phyloP scores from a whole-genome alignment of 2,329 filamentous ascomycete genomes.

The Pseudocercospora fijiensis region DNA sequence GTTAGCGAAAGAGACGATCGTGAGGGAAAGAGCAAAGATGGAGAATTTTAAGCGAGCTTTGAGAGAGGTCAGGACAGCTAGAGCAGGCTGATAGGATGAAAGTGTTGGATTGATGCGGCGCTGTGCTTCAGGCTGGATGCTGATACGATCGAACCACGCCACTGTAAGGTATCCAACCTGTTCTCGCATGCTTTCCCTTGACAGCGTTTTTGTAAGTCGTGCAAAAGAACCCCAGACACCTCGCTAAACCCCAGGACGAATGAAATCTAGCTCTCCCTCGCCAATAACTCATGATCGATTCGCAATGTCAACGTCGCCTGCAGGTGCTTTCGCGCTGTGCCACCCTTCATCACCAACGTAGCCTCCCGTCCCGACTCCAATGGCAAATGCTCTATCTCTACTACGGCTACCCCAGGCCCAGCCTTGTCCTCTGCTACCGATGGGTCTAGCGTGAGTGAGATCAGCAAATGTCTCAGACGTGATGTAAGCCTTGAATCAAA shows the following conservation, averaged over 20 bases:
- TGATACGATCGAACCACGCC: not conserved
- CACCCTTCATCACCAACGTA: constrained; percentile 53
- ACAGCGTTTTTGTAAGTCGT: not conserved
- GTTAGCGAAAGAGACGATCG: constrained; percentile 74
- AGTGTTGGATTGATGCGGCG: not conserved
- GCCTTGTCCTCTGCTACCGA: constrained; percentile 68
- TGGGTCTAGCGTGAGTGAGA: constrained; percentile 49
- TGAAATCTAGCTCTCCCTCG: not conserved
- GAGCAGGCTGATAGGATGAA: not conserved
- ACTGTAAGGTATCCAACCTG: not conserved
- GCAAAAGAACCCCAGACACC: not conserved
- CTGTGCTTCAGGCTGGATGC: not conserved
- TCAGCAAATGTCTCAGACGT: not conserved
- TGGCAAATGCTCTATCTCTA: constrained; percentile 70
- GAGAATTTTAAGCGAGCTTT: constrained; percentile 79
- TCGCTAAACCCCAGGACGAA: not conserved
- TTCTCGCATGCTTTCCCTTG: not conserved
- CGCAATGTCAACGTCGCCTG: constrained; percentile 6
- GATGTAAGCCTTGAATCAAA: not conserved
- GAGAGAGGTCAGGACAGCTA: constrained; percentile 48
- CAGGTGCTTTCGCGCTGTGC: constrained; percentile 24
- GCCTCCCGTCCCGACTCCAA: constrained; percentile 59
- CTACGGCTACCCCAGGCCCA: constrained; percentile 87
- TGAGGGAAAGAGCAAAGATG: constrained; percentile 74
- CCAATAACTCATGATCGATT: not conserved